Evolutionary conservation across 176 grass and related monocot genomes (phyloP).

Genomic region (Juncus inflexus): DNA sequence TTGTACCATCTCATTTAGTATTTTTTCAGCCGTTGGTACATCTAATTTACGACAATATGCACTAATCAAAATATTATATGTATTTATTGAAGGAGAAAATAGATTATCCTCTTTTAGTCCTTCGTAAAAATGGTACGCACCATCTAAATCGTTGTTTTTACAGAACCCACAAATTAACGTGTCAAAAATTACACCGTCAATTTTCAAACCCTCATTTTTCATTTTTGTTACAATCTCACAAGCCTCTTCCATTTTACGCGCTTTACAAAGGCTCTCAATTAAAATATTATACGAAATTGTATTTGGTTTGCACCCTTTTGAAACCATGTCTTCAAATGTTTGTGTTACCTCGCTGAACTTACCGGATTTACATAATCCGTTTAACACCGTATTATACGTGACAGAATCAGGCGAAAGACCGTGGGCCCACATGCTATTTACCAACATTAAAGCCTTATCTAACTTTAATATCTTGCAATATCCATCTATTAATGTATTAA

Average conservation of each 20-base stretch:
- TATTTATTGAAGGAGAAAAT: conserved; percentile 61
- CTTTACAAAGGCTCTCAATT: conserved; percentile 74
- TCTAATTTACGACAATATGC: conserved; percentile 68
- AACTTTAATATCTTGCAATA: conserved; percentile 82
- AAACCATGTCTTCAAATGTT: conserved; percentile 66
- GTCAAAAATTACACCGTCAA: conserved; percentile 82
- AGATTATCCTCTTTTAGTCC: conserved; percentile 56
- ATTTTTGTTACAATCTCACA: conserved; percentile 65
- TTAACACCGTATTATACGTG: conserved; percentile 87
- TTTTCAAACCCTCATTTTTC: conserved; percentile 68
- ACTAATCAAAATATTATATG: conserved; percentile 80
- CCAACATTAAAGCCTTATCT: conserved; percentile 67
- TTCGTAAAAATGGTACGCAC: conserved; percentile 62
- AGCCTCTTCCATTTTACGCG: conserved; percentile 57
- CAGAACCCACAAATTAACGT: conserved; percentile 84
- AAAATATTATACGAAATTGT: conserved; percentile 84
- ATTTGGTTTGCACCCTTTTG: conserved; percentile 67
- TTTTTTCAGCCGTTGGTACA: conserved; percentile 69
- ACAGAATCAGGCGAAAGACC: conserved; percentile 58
- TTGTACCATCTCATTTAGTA: conserved; percentile 60
- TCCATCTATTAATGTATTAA: conserved; percentile 88
- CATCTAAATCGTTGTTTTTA: conserved; percentile 68
- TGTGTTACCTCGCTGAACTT: conserved; percentile 71
- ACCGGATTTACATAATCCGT: conserved; percentile 84
- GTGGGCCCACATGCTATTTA: conserved; percentile 84